These are phyloP conservation scores for Lodderomyces pseudojiufengensis DNA, from an alignment of 1,139 yeast genomes.

Conservation along the genomic window DNA sequence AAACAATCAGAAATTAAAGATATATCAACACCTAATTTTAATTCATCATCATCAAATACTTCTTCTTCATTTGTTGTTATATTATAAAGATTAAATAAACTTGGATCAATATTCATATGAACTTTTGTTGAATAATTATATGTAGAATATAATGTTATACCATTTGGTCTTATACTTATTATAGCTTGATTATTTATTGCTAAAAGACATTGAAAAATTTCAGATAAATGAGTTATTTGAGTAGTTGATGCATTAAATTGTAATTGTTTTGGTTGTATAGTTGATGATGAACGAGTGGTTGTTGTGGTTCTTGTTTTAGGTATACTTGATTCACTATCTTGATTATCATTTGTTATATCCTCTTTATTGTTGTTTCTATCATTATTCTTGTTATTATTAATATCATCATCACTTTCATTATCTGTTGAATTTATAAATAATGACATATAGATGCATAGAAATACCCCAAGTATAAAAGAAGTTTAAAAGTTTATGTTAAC, in stretches of 20 bases:
- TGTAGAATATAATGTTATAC: slow-evolving; percentile 35
- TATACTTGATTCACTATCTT: neutral
- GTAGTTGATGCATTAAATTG: slow-evolving; percentile 37
- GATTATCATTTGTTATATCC: too few relatives aligned
- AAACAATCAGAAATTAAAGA: slow-evolving; percentile 34
- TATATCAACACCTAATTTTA: slow-evolving; percentile 39
- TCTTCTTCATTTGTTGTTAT: slow-evolving; percentile 16
- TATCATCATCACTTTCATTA: slow-evolving; percentile 3
- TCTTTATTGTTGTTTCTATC: too few relatives aligned
- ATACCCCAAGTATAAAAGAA: too few relatives aligned
- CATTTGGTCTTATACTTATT: slow-evolving; percentile 30
- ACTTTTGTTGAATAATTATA: slow-evolving; percentile 38
- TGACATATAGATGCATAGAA: slow-evolving; percentile 4
- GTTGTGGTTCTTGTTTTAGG: neutral
- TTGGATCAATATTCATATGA: slow-evolving; percentile 34
- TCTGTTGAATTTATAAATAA: slow-evolving; percentile 8
- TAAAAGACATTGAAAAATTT: slow-evolving; percentile 33
- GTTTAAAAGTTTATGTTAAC: too few relatives aligned
- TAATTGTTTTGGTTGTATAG: neutral
- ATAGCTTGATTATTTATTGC: slow-evolving; percentile 34
- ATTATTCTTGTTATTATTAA: too few relatives aligned
- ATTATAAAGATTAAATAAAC: slow-evolving; percentile 32
- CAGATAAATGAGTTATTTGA: slow-evolving; percentile 39
- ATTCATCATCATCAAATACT: slow-evolving; percentile 12
- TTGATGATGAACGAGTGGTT: neutral